These are phyloP conservation scores for Rhododendron williamsianum DNA, from an alignment of 148 eudicot genomes.

Conservation along the genomic window DNA sequence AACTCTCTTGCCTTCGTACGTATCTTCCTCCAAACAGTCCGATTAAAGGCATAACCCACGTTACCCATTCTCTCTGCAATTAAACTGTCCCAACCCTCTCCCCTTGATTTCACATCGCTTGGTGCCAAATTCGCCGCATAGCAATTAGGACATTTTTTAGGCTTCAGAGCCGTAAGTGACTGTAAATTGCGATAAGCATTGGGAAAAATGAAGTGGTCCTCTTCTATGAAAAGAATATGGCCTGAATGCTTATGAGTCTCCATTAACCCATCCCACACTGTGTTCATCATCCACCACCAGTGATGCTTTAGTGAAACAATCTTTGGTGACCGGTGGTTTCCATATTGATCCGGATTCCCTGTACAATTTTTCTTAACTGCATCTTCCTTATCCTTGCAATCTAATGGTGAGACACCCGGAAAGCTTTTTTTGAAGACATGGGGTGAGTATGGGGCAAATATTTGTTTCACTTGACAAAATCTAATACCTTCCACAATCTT, in stretches of 20 bases:
- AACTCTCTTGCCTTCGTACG: slow-evolving; percentile 64
- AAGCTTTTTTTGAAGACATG: slow-evolving; percentile 62
- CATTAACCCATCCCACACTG: slow-evolving; percentile 79
- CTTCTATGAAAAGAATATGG: slow-evolving; percentile 87
- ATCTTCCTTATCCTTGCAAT: slow-evolving; percentile 64
- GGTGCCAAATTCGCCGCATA: slow-evolving; percentile 88
- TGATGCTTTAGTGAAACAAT: slow-evolving; percentile 95
- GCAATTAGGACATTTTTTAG: slow-evolving; percentile 67
- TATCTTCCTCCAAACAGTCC: slow-evolving; percentile 76
- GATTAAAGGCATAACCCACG: slow-evolving; percentile 83
- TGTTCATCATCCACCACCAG: slow-evolving; percentile 99
- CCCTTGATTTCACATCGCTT: slow-evolving; percentile 62
- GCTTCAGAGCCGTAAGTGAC: slow-evolving; percentile 52
- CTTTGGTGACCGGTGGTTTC: slow-evolving; percentile 76
- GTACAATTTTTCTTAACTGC: slow-evolving; percentile 42
- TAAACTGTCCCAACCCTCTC: slow-evolving; percentile 58
- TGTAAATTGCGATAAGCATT: slow-evolving; percentile 80
- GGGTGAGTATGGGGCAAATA: slow-evolving; percentile 85
- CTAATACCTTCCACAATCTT: slow-evolving; percentile 69
- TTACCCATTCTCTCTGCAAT: slow-evolving; percentile 92
- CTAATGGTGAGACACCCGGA: slow-evolving; percentile 69
- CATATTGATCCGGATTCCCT: slow-evolving; percentile 88
- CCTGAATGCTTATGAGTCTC: slow-evolving; percentile 61
- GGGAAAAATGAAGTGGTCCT: slow-evolving; percentile 86
- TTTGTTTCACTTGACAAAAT: slow-evolving; percentile 90